Conservation (phyloP, 2,329 filamentous ascomycete genomes). For the Onygenales sp. region DNA sequence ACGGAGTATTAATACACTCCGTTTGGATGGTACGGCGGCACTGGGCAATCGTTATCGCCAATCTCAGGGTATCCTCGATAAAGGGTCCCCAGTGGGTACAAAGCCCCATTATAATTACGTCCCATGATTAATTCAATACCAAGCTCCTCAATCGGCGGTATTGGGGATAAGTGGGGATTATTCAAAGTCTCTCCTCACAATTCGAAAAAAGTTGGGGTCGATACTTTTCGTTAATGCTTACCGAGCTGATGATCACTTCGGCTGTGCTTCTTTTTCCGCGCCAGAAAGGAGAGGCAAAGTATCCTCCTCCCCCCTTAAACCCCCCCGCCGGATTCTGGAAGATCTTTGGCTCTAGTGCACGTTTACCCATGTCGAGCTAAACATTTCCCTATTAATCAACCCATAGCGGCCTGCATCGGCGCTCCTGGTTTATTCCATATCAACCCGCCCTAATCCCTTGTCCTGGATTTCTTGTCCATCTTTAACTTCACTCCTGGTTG, state of each 20-base stretch:
- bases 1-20: background rate
- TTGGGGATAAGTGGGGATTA: background rate
- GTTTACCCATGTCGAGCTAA: conserved; percentile 3
- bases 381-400: background rate
- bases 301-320: background rate
- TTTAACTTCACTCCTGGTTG: background rate
- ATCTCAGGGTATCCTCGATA: background rate
- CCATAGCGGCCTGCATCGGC: background rate
- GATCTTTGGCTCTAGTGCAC: conserved; percentile 4
- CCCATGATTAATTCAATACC: background rate
- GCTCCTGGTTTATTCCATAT: background rate
- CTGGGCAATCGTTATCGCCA: background rate
- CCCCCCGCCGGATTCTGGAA: conserved; percentile 3
- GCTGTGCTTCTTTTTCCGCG: background rate
- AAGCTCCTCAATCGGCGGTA: background rate
- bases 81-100: background rate
- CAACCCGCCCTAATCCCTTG: background rate
- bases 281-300: background rate
- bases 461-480: background rate
- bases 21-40: too few species aligned
- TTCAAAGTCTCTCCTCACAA: background rate
- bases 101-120: background rate
- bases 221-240: background rate
- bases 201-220: background rate
- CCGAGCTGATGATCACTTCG: conserved; percentile 2